These are phyloP conservation scores for Collariella sp. DNA, from an alignment of 495 filamentous ascomycete genomes.

Conservation along the genomic window DNA sequence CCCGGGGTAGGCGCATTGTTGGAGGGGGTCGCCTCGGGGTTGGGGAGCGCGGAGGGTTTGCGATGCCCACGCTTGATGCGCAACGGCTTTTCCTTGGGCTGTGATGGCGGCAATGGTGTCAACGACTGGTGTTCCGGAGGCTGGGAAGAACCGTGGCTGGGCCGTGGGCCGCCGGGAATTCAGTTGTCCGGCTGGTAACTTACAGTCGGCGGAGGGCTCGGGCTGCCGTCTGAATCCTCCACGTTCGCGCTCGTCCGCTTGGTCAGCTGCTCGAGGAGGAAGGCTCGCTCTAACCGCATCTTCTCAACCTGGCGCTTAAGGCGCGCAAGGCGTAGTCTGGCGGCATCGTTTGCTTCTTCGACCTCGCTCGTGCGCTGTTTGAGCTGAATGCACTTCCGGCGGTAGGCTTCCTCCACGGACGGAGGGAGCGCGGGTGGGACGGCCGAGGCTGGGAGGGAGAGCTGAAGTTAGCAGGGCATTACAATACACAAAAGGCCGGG, in stretches of 20 bases:
- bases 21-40: constrained; percentile 13
- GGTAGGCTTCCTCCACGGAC: constrained; percentile 92
- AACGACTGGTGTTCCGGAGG: constrained; percentile 16
- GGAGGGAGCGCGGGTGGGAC: constrained; percentile 66
- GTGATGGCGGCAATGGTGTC: constrained; percentile 15
- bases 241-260: constrained; percentile 76
- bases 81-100: constrained; percentile 88
- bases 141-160: constrained; percentile 8
- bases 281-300: constrained; percentile 80
- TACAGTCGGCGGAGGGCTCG: constrained; percentile 63
- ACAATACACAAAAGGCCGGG: neutral
- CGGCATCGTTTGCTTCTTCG: constrained; percentile 76
- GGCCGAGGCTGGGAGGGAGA: constrained; percentile 29
- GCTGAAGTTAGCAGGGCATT: constrained; percentile 6
- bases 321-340: constrained; percentile 68
- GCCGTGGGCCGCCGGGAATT: constrained; percentile 4
- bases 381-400: constrained; percentile 91
- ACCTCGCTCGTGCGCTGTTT: constrained; percentile 85
- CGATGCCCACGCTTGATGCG: constrained; percentile 73
- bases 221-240: constrained; percentile 65
- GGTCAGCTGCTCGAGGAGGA: constrained; percentile 79
- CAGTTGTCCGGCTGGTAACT: constrained; percentile 21
- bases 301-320: constrained; percentile 77
- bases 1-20: constrained; percentile 23
- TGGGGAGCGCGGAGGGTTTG: constrained; percentile 40